A percentile compares a stretch with the other conserved stretches of the same genome.
phyloP scores from a whole-genome alignment of 768 basidiomycete genomes.

The Roridomyces roridus region DNA sequence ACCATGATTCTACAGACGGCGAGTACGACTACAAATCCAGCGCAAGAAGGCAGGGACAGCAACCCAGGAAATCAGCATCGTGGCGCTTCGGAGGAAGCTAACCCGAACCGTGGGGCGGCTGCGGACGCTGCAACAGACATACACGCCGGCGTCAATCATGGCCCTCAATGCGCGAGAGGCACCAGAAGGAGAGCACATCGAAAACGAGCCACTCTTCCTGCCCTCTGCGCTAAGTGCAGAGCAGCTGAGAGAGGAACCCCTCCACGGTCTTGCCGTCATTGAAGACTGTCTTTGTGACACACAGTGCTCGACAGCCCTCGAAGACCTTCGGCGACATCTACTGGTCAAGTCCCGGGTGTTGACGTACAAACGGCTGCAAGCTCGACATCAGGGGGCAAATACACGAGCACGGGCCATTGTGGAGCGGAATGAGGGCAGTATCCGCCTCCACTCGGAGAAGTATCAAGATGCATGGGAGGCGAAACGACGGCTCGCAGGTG shows the following conservation, averaged over 20 bases:
- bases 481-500: neutral
- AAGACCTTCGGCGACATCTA: constrained; percentile 23
- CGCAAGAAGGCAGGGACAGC: neutral
- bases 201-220: constrained; percentile 21
- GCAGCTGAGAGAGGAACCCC: constrained; percentile 1
- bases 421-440: neutral
- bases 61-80: neutral
- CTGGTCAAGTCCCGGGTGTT: constrained; percentile 11
- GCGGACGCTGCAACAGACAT: constrained; percentile 1
- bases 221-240: constrained; percentile 16
- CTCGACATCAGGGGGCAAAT: neutral
- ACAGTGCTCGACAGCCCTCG: constrained; percentile 29
- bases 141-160: neutral
- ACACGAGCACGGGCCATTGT: neutral
- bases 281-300: constrained; percentile 28
- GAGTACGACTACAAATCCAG: neutral
- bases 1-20: neutral
- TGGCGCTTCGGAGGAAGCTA: neutral
- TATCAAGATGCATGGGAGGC: constrained; percentile 1
- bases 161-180: neutral
- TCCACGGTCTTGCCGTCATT: constrained; percentile 10
- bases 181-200: neutral
- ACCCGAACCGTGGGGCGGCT: neutral
- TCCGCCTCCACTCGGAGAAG: neutral
- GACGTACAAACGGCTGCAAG: neutral